Evolutionary conservation across 2,329 filamentous ascomycete species (phyloP).

Genomic region (Monosporascus sp.): DNA sequence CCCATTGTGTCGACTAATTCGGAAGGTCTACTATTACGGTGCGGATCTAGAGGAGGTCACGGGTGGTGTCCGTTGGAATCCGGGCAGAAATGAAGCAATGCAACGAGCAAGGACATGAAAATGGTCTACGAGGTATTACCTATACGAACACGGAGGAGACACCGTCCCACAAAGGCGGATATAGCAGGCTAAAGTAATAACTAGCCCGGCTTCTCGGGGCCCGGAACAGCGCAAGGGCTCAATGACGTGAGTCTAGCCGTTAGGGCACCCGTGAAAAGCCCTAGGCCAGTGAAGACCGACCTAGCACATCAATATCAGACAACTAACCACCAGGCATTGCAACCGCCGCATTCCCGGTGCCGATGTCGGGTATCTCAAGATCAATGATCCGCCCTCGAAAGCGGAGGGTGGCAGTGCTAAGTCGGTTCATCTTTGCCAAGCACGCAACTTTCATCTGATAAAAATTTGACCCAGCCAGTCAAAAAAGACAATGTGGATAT

Average conservation of each 20-base stretch:
- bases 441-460: constrained; percentile 4
- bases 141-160: not conserved
- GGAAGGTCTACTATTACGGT: not conserved
- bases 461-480: not conserved
- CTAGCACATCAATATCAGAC: not conserved
- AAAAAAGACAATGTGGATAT: constrained; percentile 6
- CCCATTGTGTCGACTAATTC: constrained; percentile 4
- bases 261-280: not conserved
- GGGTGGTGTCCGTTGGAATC: not conserved
- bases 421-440: not conserved
- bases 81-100: too few species aligned
- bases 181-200: not conserved
- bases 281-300: not conserved
- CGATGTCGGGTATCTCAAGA: not conserved
- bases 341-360: not conserved
- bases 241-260: not conserved
- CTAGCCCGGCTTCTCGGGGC: not conserved
- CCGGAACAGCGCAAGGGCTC: not conserved
- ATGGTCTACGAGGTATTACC: not conserved
- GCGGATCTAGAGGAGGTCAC: too few species aligned
- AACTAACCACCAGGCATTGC: not conserved
- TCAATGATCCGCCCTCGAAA: not conserved
- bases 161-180: not conserved
- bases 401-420: not conserved
- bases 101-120: not conserved